These are phyloP conservation scores for Hymenoscyphus fructigenus DNA, from an alignment of 2,329 filamentous ascomycete species.

Conservation along the genomic window DNA sequence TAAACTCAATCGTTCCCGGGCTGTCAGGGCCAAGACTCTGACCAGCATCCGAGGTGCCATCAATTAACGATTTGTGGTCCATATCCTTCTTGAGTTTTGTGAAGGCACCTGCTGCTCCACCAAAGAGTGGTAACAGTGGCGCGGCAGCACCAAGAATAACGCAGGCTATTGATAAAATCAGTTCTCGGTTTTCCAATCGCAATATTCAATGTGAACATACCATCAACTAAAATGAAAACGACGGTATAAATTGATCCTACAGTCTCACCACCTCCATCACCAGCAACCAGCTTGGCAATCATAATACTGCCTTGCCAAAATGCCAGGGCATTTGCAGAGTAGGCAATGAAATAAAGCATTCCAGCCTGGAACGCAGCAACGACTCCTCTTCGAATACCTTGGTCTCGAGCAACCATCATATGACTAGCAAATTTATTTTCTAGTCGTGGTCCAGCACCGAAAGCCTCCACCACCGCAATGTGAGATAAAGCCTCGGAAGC, in stretches of 20 bases:
- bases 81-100: constrained; percentile 46
- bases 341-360: constrained; percentile 36
- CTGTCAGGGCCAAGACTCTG: constrained; percentile 16
- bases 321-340: constrained; percentile 53
- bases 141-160: constrained; percentile 61
- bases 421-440: constrained; percentile 49
- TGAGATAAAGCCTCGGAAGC: constrained; percentile 52
- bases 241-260: constrained; percentile 48
- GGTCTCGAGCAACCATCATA: constrained; percentile 42
- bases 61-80: constrained; percentile 23
- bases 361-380: constrained; percentile 50
- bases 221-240: constrained; percentile 51
- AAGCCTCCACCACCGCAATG: constrained; percentile 51
- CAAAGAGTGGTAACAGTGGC: constrained; percentile 61
- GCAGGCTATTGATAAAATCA: constrained; percentile 27
- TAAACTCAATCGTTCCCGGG: constrained; percentile 38
- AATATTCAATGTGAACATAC: constrained; percentile 37
- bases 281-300: constrained; percentile 41
- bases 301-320: constrained; percentile 56
- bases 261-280: constrained; percentile 16
- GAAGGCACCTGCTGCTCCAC: constrained; percentile 57
- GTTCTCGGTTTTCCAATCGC: not conserved
- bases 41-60: constrained; percentile 22
- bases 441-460: constrained; percentile 49
- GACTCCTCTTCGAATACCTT: constrained; percentile 50